Percentiles rank a stretch among this genome's conserved stretches.
Conservation (phyloP, 148 eudicot species). For the Vaccinium darrowii region DNA sequence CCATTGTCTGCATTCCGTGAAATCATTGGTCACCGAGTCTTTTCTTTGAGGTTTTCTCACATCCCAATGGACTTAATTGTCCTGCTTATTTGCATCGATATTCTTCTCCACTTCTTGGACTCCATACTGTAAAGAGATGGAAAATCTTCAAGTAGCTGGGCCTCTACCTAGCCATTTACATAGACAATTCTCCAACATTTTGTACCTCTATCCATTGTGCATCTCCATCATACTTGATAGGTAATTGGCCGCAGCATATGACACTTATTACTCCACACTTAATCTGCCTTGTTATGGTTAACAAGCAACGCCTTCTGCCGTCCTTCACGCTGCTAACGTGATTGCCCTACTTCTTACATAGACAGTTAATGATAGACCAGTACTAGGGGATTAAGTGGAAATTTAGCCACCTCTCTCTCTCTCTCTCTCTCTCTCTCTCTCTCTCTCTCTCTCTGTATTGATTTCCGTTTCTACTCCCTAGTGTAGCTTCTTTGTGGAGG, state of each 20-base stretch:
- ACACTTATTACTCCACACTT: background rate
- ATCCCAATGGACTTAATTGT: background rate
- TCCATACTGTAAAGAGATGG: background rate
- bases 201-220: background rate
- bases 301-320: background rate
- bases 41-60: background rate
- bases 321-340: background rate
- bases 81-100: background rate
- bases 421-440: background rate
- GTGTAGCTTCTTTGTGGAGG: background rate
- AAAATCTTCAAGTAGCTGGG: background rate
- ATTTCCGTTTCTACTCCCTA: no score
- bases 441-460: background rate
- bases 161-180: background rate
- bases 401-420: background rate
- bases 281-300: background rate
- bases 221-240: background rate
- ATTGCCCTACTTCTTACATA: background rate
- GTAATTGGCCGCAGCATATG: background rate
- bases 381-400: background rate
- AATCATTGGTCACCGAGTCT: background rate
- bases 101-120: background rate
- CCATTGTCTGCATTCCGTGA: background rate
- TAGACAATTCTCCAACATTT: background rate
- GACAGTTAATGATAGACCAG: background rate